Conservation (phyloP, 2,329 filamentous ascomycete species). For the Diaporthe sp. region DNA sequence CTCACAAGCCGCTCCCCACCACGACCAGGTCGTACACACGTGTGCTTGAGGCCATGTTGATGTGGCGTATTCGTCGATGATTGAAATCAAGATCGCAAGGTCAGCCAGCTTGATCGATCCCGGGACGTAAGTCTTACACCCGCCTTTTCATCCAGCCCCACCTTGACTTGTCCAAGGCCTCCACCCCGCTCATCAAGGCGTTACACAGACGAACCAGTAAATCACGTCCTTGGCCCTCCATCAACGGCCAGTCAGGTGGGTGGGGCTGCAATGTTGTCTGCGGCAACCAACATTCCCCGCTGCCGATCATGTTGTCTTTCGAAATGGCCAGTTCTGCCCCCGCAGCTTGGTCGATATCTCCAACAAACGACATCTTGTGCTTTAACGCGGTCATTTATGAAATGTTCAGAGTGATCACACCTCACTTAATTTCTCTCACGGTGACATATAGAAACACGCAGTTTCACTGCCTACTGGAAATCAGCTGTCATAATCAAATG, state of each 20-base stretch:
- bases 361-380: background rate
- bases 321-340: background rate
- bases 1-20: constrained; percentile 29
- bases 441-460: no score
- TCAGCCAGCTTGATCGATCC: background rate
- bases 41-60: background rate
- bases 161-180: background rate
- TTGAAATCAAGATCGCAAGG: background rate
- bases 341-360: background rate
- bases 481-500: background rate
- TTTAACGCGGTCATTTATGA: background rate
- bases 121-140: background rate
- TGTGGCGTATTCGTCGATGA: background rate
- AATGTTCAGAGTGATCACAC: background rate
- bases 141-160: background rate
- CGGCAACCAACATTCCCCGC: background rate
- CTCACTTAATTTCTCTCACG: background rate
- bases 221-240: background rate
- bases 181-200: background rate
- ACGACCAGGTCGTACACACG: constrained; percentile 19
- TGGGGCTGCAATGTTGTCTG: background rate
- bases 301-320: background rate
- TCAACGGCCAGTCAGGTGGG: background rate
- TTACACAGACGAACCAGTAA: background rate
- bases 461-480: background rate